phyloP scores from a whole-genome alignment of 2,329 filamentous ascomycete species.

The Neoscytalidium dimidiatum region DNA sequence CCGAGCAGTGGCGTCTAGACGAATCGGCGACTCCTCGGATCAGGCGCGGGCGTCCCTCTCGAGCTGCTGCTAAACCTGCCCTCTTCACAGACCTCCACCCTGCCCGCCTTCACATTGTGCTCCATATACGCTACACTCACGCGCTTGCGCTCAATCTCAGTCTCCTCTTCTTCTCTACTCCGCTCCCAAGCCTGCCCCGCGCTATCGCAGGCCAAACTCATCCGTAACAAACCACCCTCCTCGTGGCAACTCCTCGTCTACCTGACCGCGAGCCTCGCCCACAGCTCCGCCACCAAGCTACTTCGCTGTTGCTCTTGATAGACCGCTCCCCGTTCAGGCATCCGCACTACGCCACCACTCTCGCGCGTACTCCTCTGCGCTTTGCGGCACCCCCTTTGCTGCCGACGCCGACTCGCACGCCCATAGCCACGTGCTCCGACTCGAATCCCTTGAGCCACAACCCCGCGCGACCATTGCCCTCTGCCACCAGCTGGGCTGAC shows the following conservation, averaged over 20 bases:
- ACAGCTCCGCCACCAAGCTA: conserved; percentile 7
- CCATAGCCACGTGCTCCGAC: background rate
- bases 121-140: background rate
- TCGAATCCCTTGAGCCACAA: conserved; percentile 12
- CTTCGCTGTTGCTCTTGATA: background rate
- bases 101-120: background rate
- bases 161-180: conserved; percentile 10
- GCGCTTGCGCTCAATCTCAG: conserved; percentile 10
- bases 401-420: conserved; percentile 11
- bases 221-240: background rate
- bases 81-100: background rate
- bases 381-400: background rate
- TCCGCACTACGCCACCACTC: background rate
- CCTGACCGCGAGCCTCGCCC: background rate
- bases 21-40: background rate
- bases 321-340: background rate
- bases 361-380: background rate
- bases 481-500: background rate
- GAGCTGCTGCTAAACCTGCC: background rate
- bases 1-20: background rate
- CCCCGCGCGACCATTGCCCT: conserved; percentile 2
- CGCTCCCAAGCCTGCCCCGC: conserved; percentile 6
- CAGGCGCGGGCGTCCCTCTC: background rate
- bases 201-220: conserved; percentile 4
- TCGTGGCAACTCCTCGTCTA: background rate